phyloP scores from a whole-genome alignment of 2,329 filamentous ascomycete species.

The Pseudogymnoascus sp. region DNA sequence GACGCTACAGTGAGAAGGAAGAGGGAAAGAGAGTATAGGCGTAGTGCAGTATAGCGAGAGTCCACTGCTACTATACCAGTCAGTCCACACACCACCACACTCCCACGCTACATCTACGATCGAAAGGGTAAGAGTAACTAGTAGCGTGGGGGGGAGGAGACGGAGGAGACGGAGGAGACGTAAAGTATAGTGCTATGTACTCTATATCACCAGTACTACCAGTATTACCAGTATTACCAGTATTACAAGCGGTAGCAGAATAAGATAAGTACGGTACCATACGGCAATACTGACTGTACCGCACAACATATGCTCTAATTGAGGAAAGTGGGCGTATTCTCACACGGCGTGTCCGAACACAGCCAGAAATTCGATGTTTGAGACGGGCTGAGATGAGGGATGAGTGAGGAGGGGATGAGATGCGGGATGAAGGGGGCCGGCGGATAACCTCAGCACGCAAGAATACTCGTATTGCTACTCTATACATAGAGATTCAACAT shows the following conservation, averaged over 20 bases:
- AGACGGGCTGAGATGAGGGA: conserved; percentile 6
- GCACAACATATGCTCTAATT: neutral
- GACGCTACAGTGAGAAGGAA: neutral
- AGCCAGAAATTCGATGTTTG: neutral
- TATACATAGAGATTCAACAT: neutral
- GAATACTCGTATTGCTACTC: neutral
- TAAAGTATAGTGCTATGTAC: neutral
- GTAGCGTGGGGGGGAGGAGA: conserved; percentile 1
- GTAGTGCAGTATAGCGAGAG: neutral
- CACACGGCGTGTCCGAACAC: neutral
- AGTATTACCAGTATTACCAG: too few relatives aligned
- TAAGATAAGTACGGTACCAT: neutral
- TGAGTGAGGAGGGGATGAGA: neutral
- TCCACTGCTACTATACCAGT: neutral
- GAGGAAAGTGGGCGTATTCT: neutral
- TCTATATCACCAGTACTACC: neutral
- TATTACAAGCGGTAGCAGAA: neutral
- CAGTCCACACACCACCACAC: neutral
- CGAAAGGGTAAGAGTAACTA: conserved; percentile 1
- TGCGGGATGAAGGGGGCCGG: neutral
- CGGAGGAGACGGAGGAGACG: neutral
- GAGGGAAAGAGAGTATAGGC: neutral
- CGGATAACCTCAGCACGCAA: neutral
- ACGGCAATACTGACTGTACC: neutral
- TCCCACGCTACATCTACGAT: conserved; percentile 4